A percentile compares a stretch with the other conserved stretches of the same genome.
Evolutionary conservation across 2,329 filamentous ascomycete species (phyloP).

Genomic region (Aulographum hederae): DNA sequence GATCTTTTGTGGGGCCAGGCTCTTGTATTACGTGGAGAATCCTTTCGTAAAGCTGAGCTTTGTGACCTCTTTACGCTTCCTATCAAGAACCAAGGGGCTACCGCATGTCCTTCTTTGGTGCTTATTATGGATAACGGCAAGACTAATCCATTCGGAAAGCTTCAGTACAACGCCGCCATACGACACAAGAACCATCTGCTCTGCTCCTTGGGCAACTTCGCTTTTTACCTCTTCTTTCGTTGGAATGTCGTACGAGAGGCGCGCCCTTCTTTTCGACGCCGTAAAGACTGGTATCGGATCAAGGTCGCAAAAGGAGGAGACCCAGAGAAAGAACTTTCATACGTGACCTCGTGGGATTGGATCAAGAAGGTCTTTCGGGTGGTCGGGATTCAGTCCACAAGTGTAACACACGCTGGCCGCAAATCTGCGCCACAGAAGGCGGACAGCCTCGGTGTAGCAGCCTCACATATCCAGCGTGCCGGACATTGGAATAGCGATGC

Average conservation of each 20-base stretch:
- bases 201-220: not conserved
- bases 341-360: not conserved
- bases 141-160: not conserved
- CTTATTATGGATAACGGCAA: not conserved
- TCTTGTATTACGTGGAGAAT: not conserved
- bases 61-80: not conserved
- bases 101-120: not conserved
- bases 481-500: not conserved
- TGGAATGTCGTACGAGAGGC: not conserved
- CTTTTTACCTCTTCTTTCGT: not conserved
- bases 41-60: not conserved
- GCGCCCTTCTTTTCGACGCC: not conserved
- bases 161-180: not conserved
- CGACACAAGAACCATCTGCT: not conserved
- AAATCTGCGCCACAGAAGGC: not conserved
- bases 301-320: not conserved
- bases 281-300: not conserved
- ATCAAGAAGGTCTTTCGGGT: not conserved
- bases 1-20: not conserved
- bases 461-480: not conserved
- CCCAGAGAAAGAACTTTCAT: not conserved
- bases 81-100: not conserved
- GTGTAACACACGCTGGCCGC: not conserved
- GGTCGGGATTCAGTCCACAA: not conserved
- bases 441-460: not conserved